Evolutionary conservation across 768 basidiomycete genomes (phyloP).

Genomic region (Phylloporus arenicola): DNA sequence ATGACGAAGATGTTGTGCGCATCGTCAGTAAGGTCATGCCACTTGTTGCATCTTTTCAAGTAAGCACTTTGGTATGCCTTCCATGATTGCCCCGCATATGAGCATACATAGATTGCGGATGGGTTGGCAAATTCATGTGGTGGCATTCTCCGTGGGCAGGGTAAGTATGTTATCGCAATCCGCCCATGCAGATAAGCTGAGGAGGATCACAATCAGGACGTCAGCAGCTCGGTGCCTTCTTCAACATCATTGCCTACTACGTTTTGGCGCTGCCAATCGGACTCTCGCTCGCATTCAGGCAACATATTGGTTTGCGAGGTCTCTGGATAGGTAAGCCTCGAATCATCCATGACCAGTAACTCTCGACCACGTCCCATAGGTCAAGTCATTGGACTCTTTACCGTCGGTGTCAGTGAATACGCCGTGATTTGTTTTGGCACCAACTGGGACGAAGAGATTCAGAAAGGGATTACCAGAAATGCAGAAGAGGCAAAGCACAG

Average conservation of each 20-base stretch:
- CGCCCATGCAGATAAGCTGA: not conserved
- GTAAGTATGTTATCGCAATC: constrained; percentile 13
- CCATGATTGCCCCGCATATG: not conserved
- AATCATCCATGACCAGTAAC: not conserved
- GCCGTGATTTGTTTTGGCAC: constrained; percentile 51
- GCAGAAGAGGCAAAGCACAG: constrained; percentile 29
- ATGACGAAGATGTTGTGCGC: constrained; percentile 49
- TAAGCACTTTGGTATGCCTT: constrained; percentile 8
- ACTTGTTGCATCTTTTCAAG: constrained; percentile 52
- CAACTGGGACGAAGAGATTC: constrained; percentile 44
- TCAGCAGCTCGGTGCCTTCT: constrained; percentile 68
- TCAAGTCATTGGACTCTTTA: constrained; percentile 67
- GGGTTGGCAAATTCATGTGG: constrained; percentile 49
- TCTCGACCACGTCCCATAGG: constrained; percentile 35
- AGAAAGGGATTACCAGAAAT: constrained; percentile 36
- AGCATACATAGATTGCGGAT: constrained; percentile 40
- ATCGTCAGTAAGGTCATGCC: constrained; percentile 50
- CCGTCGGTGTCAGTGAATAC: constrained; percentile 68
- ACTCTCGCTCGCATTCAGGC: constrained; percentile 45
- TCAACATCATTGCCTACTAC: constrained; percentile 66
- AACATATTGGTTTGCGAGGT: constrained; percentile 41
- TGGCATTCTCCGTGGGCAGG: constrained; percentile 45
- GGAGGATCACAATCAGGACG: constrained; percentile 28
- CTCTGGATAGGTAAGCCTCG: constrained; percentile 43
- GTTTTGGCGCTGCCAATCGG: constrained; percentile 49